phyloP scores from a whole-genome alignment of 2,329 filamentous ascomycete genomes.

The Fulvia fulva region DNA sequence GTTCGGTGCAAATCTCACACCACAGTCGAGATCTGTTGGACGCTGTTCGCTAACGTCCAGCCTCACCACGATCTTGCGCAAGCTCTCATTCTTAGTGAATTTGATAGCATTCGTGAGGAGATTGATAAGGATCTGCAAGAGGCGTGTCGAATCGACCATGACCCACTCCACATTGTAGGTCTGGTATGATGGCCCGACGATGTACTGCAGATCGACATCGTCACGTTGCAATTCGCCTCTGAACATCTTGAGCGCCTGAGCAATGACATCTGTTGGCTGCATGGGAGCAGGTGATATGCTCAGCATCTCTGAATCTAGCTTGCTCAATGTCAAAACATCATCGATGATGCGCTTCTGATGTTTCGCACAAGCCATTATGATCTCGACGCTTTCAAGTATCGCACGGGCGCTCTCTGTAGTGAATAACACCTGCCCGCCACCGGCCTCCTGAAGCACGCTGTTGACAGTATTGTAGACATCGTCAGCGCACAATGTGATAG shows the following conservation, averaged over 20 bases:
- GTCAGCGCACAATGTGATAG: slow-evolving; percentile 43
- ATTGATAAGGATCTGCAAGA: slow-evolving; percentile 27
- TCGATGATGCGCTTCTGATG: slow-evolving; percentile 43
- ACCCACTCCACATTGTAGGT: slow-evolving; percentile 12
- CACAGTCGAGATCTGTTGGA: neutral
- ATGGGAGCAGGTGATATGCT: slow-evolving; percentile 37
- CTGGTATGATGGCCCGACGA: neutral
- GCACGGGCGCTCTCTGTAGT: neutral
- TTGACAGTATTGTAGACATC: slow-evolving; percentile 27
- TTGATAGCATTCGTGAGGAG: slow-evolving; percentile 17
- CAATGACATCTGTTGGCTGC: slow-evolving; percentile 32
- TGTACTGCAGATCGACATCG: slow-evolving; percentile 4
- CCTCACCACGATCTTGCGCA: slow-evolving; percentile 12
- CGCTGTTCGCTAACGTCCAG: slow-evolving; percentile 3
- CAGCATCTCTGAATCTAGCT: slow-evolving; percentile 30
- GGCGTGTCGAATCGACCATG: slow-evolving; percentile 21
- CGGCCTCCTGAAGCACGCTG: neutral
- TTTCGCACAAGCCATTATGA: slow-evolving; percentile 30
- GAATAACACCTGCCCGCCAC: neutral
- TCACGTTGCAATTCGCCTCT: slow-evolving; percentile 36
- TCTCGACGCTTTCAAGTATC: slow-evolving; percentile 27
- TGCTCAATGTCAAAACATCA: slow-evolving; percentile 45
- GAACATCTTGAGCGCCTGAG: slow-evolving; percentile 37
- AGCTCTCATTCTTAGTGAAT: slow-evolving; percentile 17
- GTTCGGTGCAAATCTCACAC: slow-evolving; percentile 5